Evolutionary conservation across 306 rosid species (phyloP), one percentile per base, ranked within the genome.

Genomic region (Chamaecrista fasciculata): DNA sequence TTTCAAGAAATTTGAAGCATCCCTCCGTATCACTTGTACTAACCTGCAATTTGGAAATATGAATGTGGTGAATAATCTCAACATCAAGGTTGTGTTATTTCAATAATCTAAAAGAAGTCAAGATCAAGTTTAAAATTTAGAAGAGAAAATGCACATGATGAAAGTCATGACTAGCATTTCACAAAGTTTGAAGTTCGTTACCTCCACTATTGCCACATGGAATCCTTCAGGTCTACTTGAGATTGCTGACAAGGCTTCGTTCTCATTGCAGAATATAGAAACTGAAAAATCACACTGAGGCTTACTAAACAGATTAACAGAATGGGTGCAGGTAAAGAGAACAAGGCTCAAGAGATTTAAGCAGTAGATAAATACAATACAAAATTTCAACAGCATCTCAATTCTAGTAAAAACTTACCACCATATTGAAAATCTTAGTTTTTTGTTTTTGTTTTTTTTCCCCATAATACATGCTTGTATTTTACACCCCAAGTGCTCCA

Each of bases 181-280:
- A 55, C 62, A 56, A 69, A 34, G 33, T 73, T 39, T 1, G 29
- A 70, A 59, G 39, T n/a, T 28, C 46, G 23, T 67, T 78, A 91
- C 97, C 97, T 87, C 97, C 66, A 87, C 86, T 39, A 91, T 51
- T 28, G 95, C 95, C 77, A 91, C 80, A 72, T 91, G 97, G 77
- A 91, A 87, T 79, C 81, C 70, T 80, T 79, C 80, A n/a, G 88
- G 88, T 44, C 76, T 81, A 51, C 77, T 81, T 31, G 84, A 80
- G 66, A 91, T 75, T 43, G 80, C 92, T 39, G 85, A 82, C 83
- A 87, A 77, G 47, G 97, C 97, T 71, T 86, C 95, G 9, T 78
- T 75, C 84, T 75, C 97, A 16, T 86, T 14, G 60, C 69, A 75
- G 83, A 86, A 91, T 44, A 71, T 73, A 79, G 88, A 75, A 79